Base-by-base conservation (phyloP, 768 basidiomycete genomes). In the Cystobasidium ongulense region DNA sequence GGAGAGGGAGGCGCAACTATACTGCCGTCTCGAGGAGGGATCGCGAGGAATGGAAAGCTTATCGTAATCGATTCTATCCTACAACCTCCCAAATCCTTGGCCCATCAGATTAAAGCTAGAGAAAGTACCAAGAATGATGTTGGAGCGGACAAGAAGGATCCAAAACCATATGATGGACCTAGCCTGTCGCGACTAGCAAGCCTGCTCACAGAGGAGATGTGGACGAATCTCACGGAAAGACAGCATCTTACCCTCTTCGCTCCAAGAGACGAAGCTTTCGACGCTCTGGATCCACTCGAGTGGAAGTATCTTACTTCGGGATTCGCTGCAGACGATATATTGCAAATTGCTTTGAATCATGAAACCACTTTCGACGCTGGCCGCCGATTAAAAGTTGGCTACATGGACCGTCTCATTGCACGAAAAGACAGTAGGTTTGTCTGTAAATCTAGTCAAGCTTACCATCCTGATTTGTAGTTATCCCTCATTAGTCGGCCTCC, bases 201-300 rank as follows among this genome's bases (percentile, higher is more conserved):
- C 75, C 85, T 97, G 63, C 82, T 92, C 41, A 88, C 87, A 2
- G 81, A 86, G 0, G 78, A 82, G 23, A 81, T 86, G 39, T 84
- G 96, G 50, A 88, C 88, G 70, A 84, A 83, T 53, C 77, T 81
- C 41, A 59, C 46, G 2, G 73, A 76, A 0, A 72, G 75, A 0
- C 87, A 88, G 0, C 87, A 88, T 78, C 82, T 95, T 54, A 96
- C 96, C 0, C 77, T 98, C 33, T 99, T 99, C 80, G 86, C 95
- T 7, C 95, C 96, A 0, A 84, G 89, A 29, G 86, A 96, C 80
- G 81, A 85, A 39, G 96, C 95, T 15, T 98, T 92, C 88, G 82
- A 87, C n/a, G 82, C 81, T 11, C 83, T 99, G 39, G 85, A 90
- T 75, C 84, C 84, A 10, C 85, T 91, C 63, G 93, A 98, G 80